Evolutionary conservation across 2,329 filamentous ascomycete species (phyloP).

Genomic region (Colletotrichum salicis): DNA sequence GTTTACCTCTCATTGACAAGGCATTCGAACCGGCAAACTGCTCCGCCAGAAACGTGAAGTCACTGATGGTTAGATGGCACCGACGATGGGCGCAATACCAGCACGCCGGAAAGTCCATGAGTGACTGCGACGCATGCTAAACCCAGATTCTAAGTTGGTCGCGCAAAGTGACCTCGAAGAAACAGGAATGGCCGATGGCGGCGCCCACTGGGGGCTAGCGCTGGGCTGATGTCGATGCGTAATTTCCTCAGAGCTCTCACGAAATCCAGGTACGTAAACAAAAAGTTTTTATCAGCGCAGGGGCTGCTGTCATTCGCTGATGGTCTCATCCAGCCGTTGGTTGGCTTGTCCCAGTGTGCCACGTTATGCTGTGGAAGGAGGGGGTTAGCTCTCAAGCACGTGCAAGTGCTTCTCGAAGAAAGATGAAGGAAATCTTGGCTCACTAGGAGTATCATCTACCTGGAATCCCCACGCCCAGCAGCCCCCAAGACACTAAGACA

Average conservation of each 20-base stretch:
- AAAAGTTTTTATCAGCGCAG: conserved; percentile 21
- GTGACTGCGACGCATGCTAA: background rate
- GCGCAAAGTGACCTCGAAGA: background rate
- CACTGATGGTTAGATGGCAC: background rate
- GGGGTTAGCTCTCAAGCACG: background rate
- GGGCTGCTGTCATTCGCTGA: conserved; percentile 36
- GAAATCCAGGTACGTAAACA: conserved; percentile 52
- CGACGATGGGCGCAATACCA: background rate
- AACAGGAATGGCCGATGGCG: background rate
- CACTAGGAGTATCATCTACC: background rate
- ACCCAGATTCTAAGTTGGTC: background rate
- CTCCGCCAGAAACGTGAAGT: background rate
- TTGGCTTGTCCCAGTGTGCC: background rate
- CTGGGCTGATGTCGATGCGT: conserved; percentile 19
- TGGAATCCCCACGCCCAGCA: conserved; percentile 10
- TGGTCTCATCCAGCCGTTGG: conserved; percentile 37
- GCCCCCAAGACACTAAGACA: conserved; percentile 27
- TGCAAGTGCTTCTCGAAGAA: background rate
- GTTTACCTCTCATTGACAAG: background rate
- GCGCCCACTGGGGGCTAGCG: background rate
- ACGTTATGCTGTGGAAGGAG: background rate
- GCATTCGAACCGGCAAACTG: background rate
- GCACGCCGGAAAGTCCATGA: background rate
- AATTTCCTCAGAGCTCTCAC: conserved; percentile 37
- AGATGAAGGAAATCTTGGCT: background rate